These are phyloP conservation scores for Paramarasmius palmivorus DNA, from an alignment of 1,284 basidiomycete genomes.

Conservation along the genomic window DNA sequence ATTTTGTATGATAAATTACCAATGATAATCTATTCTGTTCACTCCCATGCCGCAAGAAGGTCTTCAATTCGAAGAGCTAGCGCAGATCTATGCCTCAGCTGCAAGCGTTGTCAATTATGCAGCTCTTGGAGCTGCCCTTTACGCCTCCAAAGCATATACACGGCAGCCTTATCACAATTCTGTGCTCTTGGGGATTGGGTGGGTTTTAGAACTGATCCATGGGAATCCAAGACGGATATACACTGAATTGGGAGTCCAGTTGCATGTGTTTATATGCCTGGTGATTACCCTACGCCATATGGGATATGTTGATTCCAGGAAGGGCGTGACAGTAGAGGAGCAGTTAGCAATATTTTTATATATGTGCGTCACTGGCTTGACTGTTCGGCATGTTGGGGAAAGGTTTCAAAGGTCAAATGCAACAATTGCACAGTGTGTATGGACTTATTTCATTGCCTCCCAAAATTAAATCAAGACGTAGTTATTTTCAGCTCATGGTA, in stretches of 20 bases:
- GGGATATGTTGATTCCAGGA: conserved; percentile 17
- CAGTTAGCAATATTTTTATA: conserved; percentile 32
- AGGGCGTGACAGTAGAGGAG: conserved; percentile 24
- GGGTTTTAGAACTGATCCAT: conserved; percentile 12
- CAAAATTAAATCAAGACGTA: too few relatives aligned
- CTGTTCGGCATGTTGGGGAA: conserved; percentile 27
- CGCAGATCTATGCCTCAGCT: too few relatives aligned
- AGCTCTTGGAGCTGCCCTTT: neutral
- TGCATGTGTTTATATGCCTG: conserved; percentile 21
- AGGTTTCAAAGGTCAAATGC: conserved; percentile 27
- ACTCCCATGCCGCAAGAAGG: too few relatives aligned
- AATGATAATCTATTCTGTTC: too few relatives aligned
- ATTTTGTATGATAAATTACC: too few relatives aligned
- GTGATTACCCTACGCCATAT: conserved; percentile 10
- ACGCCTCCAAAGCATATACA: neutral
- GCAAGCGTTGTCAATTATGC: conserved; percentile 3
- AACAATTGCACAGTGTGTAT: conserved; percentile 18
- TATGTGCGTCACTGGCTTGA: conserved; percentile 25
- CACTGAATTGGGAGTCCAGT: conserved; percentile 23
- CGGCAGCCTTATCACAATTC: conserved; percentile 23
- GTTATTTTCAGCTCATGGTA: too few relatives aligned
- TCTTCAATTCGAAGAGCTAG: too few relatives aligned
- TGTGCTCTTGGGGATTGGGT: conserved; percentile 17
- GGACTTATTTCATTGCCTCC: too few relatives aligned
- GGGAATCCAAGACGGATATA: conserved; percentile 26